Base-by-base conservation (phyloP, 108 stramenopile species). In the Cylindrotheca closterium region DNA sequence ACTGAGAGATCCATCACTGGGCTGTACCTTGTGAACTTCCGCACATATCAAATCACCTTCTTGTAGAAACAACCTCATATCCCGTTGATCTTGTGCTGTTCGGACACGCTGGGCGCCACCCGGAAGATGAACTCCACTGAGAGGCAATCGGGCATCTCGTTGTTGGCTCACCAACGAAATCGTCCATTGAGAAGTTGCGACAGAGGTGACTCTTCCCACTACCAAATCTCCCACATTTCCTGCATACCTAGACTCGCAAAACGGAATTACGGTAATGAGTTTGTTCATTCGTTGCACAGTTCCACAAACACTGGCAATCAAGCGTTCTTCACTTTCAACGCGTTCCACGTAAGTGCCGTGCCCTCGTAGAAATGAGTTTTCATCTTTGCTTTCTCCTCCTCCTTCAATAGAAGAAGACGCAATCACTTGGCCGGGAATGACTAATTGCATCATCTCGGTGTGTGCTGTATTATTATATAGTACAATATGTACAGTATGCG, bases 221-320 rank as follows among this genome's bases (percentile, higher is more conserved):
- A 99, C 88, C 19, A 98, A 66, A 79, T 99, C 99, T 0, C 99
- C 99, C 10, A 97, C 94, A 51, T 97, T 90, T 19, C 95, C 97
- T 37, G 65, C 58, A 63, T 96, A 93, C 23, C 79, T 53, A 8
- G 70, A 61, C 8, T 78, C 68, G 18, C 78, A 76, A 31, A 85
- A 63, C 15, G 95, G 93, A 50, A 89, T 79, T n/a, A 99, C 97
- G n/a, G 88, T 86, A 51, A 98, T 84, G 2, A 99, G 86, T 62
- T 94, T 93, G 78, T 99, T 98, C 55, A 98, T 96, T 24, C 98
- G 83, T 56, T 96, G 86, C 8, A 99, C 88, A 1, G 77, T 79
- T 0, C 98, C 98, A 12, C 91, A 87, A 17, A 96, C 87, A 60
- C 88, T 91, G 30, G 96, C 94, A 23, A 96, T 77, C 30, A 99